These are phyloP conservation scores for Lophiostoma macrostomum DNA, from an alignment of 495 filamentous ascomycete species.

Conservation along the genomic window DNA sequence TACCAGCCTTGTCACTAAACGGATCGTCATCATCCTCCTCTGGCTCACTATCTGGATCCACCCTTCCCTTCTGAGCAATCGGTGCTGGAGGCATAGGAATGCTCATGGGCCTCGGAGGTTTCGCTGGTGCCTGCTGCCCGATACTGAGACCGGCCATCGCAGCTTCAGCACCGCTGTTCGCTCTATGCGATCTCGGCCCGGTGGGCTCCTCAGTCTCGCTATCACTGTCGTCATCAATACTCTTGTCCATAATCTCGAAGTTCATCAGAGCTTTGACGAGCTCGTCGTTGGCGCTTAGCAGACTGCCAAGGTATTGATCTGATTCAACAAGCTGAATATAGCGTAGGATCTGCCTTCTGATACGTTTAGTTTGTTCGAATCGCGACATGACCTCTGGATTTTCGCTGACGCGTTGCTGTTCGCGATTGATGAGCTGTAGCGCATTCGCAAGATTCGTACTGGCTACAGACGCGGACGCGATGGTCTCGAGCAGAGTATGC, in stretches of 20 bases:
- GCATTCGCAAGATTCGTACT: conserved; percentile 89
- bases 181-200: background rate
- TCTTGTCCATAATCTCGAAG: conserved; percentile 91
- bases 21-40: conserved; percentile 58
- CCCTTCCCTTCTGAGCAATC: conserved; percentile 48
- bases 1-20: conserved; percentile 70
- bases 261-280: conserved; percentile 89
- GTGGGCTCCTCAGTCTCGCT: conserved; percentile 58
- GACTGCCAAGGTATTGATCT: conserved; percentile 48
- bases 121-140: conserved; percentile 35
- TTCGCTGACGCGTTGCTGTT: conserved; percentile 81
- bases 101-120: conserved; percentile 38
- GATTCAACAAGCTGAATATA: conserved; percentile 61
- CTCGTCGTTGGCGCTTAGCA: conserved; percentile 49
- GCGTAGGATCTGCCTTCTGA: conserved; percentile 77
- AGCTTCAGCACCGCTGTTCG: conserved; percentile 15
- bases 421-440: conserved; percentile 86
- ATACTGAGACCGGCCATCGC: conserved; percentile 38
- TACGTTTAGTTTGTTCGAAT: conserved; percentile 81
- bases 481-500: conserved; percentile 72
- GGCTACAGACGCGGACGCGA: conserved; percentile 82
- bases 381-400: conserved; percentile 69
- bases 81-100: conserved; percentile 42
- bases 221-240: conserved; percentile 94
- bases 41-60: conserved; percentile 38